A percentile compares a stretch with the other conserved stretches of the same genome.
These are phyloP conservation scores for Orbilia ellipsospora DNA, from an alignment of 2,329 filamentous ascomycete genomes.

Conservation along the genomic window DNA sequence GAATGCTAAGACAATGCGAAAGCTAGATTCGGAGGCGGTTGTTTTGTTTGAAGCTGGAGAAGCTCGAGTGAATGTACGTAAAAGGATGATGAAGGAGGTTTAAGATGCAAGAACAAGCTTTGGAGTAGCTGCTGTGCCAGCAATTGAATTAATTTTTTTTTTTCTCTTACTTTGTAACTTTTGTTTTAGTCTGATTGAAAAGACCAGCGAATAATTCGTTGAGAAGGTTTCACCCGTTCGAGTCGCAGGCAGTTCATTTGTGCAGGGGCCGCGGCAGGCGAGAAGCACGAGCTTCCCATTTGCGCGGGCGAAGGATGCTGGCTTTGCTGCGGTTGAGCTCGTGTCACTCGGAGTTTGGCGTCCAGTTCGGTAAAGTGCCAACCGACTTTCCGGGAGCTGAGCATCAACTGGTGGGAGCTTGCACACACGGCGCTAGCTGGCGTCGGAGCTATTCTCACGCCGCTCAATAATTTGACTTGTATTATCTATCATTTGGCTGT, in stretches of 20 bases:
- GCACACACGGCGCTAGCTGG: too few species aligned
- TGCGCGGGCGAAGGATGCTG: neutral
- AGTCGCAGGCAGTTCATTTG: too few species aligned
- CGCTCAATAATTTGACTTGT: too few species aligned
- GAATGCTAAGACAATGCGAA: neutral
- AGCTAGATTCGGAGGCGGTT: neutral
- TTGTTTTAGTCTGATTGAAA: conserved; percentile 46
- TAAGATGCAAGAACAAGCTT: too few species aligned
- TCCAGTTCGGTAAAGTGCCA: conserved; percentile 40
- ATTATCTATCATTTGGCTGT: too few species aligned
- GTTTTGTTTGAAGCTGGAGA: neutral
- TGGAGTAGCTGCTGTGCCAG: neutral
- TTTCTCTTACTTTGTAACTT: neutral
- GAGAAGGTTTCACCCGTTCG: conserved; percentile 34
- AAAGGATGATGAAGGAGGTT: too few species aligned
- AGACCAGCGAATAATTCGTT: conserved; percentile 55
- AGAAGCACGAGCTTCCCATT: conserved; percentile 9
- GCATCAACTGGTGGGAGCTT: too few species aligned
- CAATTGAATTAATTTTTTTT: conserved; percentile 16
- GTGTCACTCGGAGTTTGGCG: conserved; percentile 26
- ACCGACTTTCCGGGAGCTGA: conserved; percentile 36
- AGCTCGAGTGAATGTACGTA: neutral
- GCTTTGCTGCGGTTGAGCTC: neutral
- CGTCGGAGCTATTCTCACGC: too few species aligned
- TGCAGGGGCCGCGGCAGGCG: conserved; percentile 22